Evolutionary conservation across 495 filamentous ascomycete species (phyloP), one percentile per base, ranked within the genome.

Genomic region (Cercophora scortea): DNA sequence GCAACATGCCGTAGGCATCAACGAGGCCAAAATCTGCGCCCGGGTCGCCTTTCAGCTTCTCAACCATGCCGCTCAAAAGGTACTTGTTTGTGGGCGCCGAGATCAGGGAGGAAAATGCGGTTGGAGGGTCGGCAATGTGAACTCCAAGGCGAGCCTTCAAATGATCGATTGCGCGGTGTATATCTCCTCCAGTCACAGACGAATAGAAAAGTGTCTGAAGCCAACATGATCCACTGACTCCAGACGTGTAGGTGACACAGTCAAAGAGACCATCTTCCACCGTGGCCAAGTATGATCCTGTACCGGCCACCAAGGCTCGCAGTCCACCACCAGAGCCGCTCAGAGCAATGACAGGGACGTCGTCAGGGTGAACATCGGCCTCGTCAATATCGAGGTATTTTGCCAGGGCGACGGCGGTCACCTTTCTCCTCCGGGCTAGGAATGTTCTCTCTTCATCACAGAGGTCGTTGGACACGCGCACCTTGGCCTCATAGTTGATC

Each of bases 201-300:
- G 91, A 95, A 58, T 90, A 83, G 63, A 87, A 96, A 8, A 98
- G 74, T 2, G 88, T 77, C 66, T 96, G 91, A 33, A 96, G 71
- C 93, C 93, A 98, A 65, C 93, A 96, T 57, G 88, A 93, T 4
- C 93, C 93, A 61, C 87, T 92, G 13, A 98, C 93, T 8, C 93
- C 93, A 19, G 93, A 89, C 0, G 89, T 91, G 61, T 98, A 98
- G 0, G 90, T 98, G 0, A 86, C 79, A 65, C 91, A 96, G 63
- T 96, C 89, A 65, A 93, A 95, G 0, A 98, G 73, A 0, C 93
- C 93, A 45, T 85, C 83, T 66, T 95, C 88, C 25, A 86, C 77
- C 5, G 89, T 77, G 33, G 88, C 87, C 12, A 91, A 70, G 49
- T 89, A 87, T 1, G 89, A 95, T 11, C 90, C 88, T 0, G 88